Base-by-base conservation (phyloP, 2,329 filamentous ascomycete genomes). In the Pestalotiopsis sp. region DNA sequence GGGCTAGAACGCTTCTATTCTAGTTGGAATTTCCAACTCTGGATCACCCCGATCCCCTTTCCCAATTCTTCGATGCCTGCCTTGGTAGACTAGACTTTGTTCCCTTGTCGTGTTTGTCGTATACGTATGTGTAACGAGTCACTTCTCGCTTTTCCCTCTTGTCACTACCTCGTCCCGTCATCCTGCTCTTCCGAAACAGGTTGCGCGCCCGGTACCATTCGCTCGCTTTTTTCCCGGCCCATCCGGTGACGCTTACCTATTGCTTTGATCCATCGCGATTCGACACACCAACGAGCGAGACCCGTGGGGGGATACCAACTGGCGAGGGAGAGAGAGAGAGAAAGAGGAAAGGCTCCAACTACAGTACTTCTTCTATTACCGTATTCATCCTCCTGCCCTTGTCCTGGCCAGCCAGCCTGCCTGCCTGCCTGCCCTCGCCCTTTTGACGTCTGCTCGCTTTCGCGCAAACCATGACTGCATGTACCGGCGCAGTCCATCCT, bases 401-500 rank as follows among this genome's bases (percentile, higher is more conserved):
- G 31, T 36, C 41, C 41, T 49, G 13, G 41, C 41, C n/a, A 13
- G 41, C 14, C 41, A 17, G 41, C 41, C 41, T 52, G 20, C 45
- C 17, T 52, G 20, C 45, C n/a, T 52, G 20, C 45, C 45, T 20
- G 20, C 17, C 45, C 45, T 20, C 41, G 41, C 41, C n/a, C 41
- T 14, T 49, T 49, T 17, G 17, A n/a, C 45, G 45, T 20, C 17
- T n/a, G 41, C 41, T 49, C 41, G 41, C 17, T 52, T 52, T 52
- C 17, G 45, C 45, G 45, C 61, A 20, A 20, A 52, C 36, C 38
- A 64, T 64, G 61, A 45, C 36, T 64, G 61, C 61, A 64, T 64
- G 61, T 25, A 40, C 61, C n/a, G 61, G 61, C 61, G 61, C 61
- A 25, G n/a, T 25, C 40, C n/a, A n/a, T 64, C 36, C 61, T 64